Conservation (phyloP, 352 stramenopile species). For the Globisporangium takayamanum region DNA sequence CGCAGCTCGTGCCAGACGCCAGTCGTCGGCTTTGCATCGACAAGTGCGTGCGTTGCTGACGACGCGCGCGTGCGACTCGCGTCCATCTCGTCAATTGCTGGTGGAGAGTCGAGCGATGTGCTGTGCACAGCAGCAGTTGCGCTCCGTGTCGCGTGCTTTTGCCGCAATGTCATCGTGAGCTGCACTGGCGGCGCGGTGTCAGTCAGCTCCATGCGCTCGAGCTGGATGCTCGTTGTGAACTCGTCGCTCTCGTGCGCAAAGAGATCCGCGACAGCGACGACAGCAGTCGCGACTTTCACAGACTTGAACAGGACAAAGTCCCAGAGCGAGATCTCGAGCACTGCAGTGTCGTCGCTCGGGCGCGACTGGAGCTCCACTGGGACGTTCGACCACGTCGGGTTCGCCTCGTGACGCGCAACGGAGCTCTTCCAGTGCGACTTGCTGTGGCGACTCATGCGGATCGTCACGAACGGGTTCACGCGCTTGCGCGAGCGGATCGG, state of each 20-base stretch:
- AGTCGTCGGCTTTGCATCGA: not conserved
- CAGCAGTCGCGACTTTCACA: conserved; percentile 44
- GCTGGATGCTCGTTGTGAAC: conserved; percentile 37
- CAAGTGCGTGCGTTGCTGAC: not conserved
- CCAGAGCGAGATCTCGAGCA: conserved; percentile 60
- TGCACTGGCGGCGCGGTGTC: conserved; percentile 22
- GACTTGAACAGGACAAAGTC: conserved; percentile 60
- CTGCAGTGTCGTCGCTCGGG: conserved; percentile 12
- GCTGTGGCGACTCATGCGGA: conserved; percentile 26
- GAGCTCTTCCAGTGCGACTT: conserved; percentile 38
- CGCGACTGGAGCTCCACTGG: conserved; percentile 28
- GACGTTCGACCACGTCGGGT: conserved; percentile 37
- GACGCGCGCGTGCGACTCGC: not conserved
- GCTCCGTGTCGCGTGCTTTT: conserved; percentile 8
- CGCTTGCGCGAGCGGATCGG: conserved; percentile 47
- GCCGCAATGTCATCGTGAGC: conserved; percentile 19
- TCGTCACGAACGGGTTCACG: conserved; percentile 49
- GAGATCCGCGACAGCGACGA: conserved; percentile 36
- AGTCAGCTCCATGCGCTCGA: conserved; percentile 38
- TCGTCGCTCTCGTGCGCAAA: conserved; percentile 24
- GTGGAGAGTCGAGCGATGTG: not conserved
- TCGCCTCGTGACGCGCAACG: conserved; percentile 28
- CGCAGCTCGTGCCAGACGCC: conserved; percentile 13
- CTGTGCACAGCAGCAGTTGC: not conserved
- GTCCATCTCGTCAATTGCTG: not conserved